Percentiles rank a stretch among this genome's conserved stretches.
Conservation (phyloP, 148 eudicot genomes). For the Chenopodium berlandieri region DNA sequence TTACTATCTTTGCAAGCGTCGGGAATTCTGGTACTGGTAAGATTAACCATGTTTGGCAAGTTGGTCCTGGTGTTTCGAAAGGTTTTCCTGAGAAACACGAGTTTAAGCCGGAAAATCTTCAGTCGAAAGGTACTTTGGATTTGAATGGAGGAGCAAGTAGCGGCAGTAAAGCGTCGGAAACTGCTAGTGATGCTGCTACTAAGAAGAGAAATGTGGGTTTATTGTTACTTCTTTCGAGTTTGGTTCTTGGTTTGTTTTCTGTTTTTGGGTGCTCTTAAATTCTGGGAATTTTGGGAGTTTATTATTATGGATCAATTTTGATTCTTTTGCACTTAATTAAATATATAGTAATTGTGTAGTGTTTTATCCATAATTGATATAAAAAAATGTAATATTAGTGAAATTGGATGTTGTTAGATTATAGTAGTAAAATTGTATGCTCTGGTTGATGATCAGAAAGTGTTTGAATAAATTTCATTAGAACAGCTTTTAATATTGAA, state of each 20-base stretch:
- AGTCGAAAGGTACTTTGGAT: slow-evolving; percentile 49
- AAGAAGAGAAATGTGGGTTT: slow-evolving; percentile 64
- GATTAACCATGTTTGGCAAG: slow-evolving; percentile 81
- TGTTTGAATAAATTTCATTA: too few relatives aligned
- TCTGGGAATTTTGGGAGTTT: neutral
- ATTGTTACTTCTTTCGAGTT: slow-evolving; percentile 16
- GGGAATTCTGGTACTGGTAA: slow-evolving; percentile 17
- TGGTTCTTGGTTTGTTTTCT: slow-evolving; percentile 10
- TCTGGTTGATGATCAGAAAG: too few relatives aligned
- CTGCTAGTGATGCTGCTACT: slow-evolving; percentile 7
- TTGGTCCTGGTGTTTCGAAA: slow-evolving; percentile 38
- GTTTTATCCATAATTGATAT: neutral
- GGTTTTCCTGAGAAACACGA: slow-evolving; percentile 56
- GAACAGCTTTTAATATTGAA: neutral
- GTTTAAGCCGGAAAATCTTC: slow-evolving; percentile 46
- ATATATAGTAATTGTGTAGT: neutral
- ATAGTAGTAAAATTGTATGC: too few relatives aligned
- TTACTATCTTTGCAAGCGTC: slow-evolving; percentile 50
- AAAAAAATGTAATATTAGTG: neutral
- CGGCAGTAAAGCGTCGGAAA: slow-evolving; percentile 4
- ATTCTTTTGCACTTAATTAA: neutral
- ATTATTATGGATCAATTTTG: neutral
- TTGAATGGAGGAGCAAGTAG: slow-evolving; percentile 25
- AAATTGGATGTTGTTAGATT: neutral
- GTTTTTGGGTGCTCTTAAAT: slow-evolving; percentile 6